These are phyloP conservation scores for Phytophthora rubi DNA, from an alignment of 352 stramenopile species.

Conservation along the genomic window DNA sequence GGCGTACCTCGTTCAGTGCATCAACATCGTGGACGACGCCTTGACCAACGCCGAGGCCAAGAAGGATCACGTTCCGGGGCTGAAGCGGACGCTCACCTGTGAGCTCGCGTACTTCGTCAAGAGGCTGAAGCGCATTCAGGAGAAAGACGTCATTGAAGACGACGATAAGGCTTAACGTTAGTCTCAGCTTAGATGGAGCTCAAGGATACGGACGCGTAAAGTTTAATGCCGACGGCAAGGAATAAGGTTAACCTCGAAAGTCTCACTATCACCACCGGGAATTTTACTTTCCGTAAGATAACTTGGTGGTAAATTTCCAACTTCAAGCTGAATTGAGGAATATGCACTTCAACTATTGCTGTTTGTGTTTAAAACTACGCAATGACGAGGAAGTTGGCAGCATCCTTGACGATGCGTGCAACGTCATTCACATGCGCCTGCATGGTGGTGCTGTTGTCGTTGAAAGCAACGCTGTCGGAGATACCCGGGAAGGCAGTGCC, in stretches of 20 bases:
- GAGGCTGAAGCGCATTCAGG: conserved; percentile 21
- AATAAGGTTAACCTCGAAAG: neutral
- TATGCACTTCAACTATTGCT: neutral
- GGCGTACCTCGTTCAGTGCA: conserved; percentile 14
- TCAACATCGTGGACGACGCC: conserved; percentile 2
- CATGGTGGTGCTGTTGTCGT: conserved; percentile 36
- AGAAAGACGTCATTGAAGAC: conserved; percentile 3
- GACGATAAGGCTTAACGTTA: neutral
- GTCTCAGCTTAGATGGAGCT: neutral
- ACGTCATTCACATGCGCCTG: conserved; percentile 48
- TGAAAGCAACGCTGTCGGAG: conserved; percentile 42
- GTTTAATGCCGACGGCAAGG: neutral
- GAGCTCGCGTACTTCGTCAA: conserved; percentile 20
- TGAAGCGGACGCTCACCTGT: conserved; percentile 14
- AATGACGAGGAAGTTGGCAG: conserved; percentile 38
- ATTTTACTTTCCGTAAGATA: too few species aligned
- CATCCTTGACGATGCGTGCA: conserved; percentile 30
- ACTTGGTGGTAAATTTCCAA: neutral
- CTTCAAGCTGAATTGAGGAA: neutral
- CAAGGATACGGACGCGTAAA: neutral
- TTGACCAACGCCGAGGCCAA: conserved; percentile 10
- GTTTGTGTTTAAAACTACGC: neutral
- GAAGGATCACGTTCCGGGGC: conserved; percentile 8
- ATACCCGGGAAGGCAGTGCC: conserved; percentile 51
- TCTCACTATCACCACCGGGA: neutral